Conservation (phyloP, 1,139 yeast species). For the Yamadazyma diddensiae region DNA sequence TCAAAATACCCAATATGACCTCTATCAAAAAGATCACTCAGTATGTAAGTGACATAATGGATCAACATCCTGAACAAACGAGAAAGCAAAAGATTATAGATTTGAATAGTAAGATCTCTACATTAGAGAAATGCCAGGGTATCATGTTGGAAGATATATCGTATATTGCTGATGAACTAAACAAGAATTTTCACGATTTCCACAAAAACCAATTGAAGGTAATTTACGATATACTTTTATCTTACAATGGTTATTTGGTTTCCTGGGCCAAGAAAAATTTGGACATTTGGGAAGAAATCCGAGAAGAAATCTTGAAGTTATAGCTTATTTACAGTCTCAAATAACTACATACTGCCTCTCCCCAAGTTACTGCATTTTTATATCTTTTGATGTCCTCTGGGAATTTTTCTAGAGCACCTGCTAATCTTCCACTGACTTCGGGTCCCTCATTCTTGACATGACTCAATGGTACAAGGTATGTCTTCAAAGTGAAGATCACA, state of each 20-base stretch:
- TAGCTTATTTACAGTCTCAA: constrained; percentile 14
- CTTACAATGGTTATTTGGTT: constrained; percentile 56
- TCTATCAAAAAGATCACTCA: constrained; percentile 54
- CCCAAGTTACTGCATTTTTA: constrained; percentile 41
- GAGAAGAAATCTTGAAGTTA: constrained; percentile 33
- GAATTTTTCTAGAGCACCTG: constrained; percentile 39
- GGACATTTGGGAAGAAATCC: constrained; percentile 73
- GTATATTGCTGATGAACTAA: constrained; percentile 50
- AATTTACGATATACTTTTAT: constrained; percentile 40
- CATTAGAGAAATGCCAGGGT: constrained; percentile 54
- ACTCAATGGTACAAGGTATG: constrained; percentile 62
- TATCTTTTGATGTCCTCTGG: constrained; percentile 38
- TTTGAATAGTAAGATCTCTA: constrained; percentile 50
- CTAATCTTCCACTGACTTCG: constrained; percentile 38
- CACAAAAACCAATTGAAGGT: constrained; percentile 48
- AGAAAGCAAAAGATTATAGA: constrained; percentile 55
- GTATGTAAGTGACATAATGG: constrained; percentile 67
- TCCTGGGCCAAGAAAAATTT: constrained; percentile 71
- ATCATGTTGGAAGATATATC: constrained; percentile 57
- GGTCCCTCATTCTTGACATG: constrained; percentile 51
- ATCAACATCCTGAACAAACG: constrained; percentile 66
- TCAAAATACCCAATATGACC: constrained; percentile 17
- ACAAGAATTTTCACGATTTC: constrained; percentile 48
- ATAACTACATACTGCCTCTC: constrained; percentile 34
- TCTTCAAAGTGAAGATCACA: constrained; percentile 57